Evolutionary conservation across 352 stramenopile genomes (phyloP).

Genomic region (Pythium dissotocum): DNA sequence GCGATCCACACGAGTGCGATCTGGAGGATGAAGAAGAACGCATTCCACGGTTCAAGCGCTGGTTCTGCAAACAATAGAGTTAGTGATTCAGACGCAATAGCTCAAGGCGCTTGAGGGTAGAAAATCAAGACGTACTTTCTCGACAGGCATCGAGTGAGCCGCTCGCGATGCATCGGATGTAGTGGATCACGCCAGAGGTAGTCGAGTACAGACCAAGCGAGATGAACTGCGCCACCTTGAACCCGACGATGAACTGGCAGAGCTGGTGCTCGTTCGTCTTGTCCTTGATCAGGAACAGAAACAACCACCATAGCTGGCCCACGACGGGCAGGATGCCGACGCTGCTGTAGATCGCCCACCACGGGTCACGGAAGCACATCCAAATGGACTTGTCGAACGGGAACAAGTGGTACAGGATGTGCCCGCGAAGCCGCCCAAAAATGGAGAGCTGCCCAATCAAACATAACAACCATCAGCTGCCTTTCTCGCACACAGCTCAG

Average conservation of each 20-base stretch:
- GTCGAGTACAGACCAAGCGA: conserved; percentile 80
- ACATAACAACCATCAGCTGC: background rate
- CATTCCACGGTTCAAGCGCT: conserved; percentile 62
- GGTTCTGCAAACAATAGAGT: conserved; percentile 34
- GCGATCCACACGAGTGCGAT: conserved; percentile 83
- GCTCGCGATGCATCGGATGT: conserved; percentile 70
- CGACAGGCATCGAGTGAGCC: conserved; percentile 65
- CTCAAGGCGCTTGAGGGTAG: too few species aligned
- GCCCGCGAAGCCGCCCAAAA: conserved; percentile 56
- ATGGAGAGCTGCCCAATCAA: conserved; percentile 27
- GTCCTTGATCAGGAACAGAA: conserved; percentile 90
- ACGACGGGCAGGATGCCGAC: conserved; percentile 82
- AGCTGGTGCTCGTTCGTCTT: conserved; percentile 92
- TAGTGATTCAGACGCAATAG: background rate
- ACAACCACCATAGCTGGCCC: conserved; percentile 90
- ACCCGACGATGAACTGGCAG: conserved; percentile 92
- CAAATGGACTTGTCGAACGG: conserved; percentile 89
- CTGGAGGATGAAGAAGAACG: conserved; percentile 83
- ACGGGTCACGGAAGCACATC: conserved; percentile 80
- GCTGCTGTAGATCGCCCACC: conserved; percentile 76
- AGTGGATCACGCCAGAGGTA: conserved; percentile 59
- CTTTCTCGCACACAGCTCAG: background rate
- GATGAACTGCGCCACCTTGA: conserved; percentile 91
- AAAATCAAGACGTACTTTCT: conserved; percentile 30
- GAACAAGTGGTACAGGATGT: conserved; percentile 88